phyloP scores from a whole-genome alignment of 805 yeast genomes.

The Candida yuanshanica region DNA sequence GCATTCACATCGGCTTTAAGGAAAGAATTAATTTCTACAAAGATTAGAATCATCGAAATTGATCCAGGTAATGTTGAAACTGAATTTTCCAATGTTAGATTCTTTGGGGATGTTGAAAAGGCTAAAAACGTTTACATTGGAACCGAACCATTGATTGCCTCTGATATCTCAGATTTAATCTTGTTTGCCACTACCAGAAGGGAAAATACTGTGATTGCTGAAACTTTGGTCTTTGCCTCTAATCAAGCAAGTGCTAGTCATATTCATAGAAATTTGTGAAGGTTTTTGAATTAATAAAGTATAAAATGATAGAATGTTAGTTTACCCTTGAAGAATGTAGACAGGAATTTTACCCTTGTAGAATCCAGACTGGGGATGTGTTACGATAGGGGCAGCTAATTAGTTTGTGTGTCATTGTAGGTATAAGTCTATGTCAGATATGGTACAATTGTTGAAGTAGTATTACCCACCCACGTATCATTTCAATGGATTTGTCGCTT shows the following conservation, averaged over 20 bases:
- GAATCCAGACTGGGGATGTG: no score
- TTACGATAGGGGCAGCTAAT: no score
- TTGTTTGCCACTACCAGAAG: constrained; percentile 51
- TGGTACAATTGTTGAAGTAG: no score
- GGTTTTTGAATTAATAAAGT: not conserved
- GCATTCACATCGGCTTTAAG: constrained; percentile 66
- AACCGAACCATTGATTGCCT: constrained; percentile 52
- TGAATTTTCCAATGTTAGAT: constrained; percentile 56
- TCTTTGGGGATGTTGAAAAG: constrained; percentile 46
- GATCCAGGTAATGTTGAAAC: constrained; percentile 71
- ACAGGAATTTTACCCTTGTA: no score
- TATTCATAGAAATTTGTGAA: constrained; percentile 37
- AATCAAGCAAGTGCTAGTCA: constrained; percentile 79
- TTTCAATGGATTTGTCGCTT: no score
- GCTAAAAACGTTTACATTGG: constrained; percentile 53
- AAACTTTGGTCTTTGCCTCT: constrained; percentile 74
- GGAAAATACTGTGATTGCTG: constrained; percentile 57
- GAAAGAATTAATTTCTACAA: constrained; percentile 67
- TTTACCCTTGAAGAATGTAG: not conserved
- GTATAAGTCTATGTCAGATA: no score
- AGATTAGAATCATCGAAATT: constrained; percentile 57
- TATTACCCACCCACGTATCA: no score
- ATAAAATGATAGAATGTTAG: not conserved
- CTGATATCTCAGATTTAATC: constrained; percentile 53
- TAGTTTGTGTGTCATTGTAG: no score